Evolutionary conservation across 768 basidiomycete genomes (phyloP).

Genomic region (Phlegmacium glaucopus): DNA sequence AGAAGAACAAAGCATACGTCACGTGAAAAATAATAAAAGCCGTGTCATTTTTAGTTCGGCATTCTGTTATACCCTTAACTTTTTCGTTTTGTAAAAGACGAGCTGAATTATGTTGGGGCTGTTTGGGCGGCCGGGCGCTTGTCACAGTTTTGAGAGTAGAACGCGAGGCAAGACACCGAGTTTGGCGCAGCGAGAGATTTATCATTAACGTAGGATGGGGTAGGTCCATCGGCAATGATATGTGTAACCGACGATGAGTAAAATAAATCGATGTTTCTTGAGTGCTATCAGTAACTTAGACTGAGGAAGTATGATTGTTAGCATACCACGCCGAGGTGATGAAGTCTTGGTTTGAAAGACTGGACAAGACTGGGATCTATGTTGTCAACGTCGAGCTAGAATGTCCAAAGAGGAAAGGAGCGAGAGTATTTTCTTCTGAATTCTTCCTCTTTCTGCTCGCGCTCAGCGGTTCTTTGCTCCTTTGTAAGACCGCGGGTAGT

Average conservation of each 20-base stretch:
- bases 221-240: conserved; percentile 66
- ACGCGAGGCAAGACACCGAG: conserved; percentile 51
- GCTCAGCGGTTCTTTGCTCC: conserved; percentile 46
- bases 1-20: conserved; percentile 79
- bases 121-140: conserved; percentile 24
- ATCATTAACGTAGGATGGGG: conserved; percentile 44
- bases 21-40: conserved; percentile 82
- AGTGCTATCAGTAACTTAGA: conserved; percentile 5
- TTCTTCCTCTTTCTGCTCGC: conserved; percentile 57
- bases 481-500: conserved; percentile 23
- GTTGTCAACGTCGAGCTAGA: conserved; percentile 74
- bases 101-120: conserved; percentile 47
- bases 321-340: conserved; percentile 77
- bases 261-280: conserved; percentile 83
- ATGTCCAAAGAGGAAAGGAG: conserved; percentile 80
- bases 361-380: conserved; percentile 36
- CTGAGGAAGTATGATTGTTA: neutral
- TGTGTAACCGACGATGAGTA: conserved; percentile 87
- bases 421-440: conserved; percentile 83
- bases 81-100: conserved; percentile 78
- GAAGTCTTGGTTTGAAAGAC: conserved; percentile 52
- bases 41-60: conserved; percentile 84
- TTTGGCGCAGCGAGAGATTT: conserved; percentile 40
- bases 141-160: conserved; percentile 20
- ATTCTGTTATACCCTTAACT: conserved; percentile 83